These are phyloP conservation scores for Fomitopsis pulvina DNA, from an alignment of 768 basidiomycete genomes.

Conservation along the genomic window DNA sequence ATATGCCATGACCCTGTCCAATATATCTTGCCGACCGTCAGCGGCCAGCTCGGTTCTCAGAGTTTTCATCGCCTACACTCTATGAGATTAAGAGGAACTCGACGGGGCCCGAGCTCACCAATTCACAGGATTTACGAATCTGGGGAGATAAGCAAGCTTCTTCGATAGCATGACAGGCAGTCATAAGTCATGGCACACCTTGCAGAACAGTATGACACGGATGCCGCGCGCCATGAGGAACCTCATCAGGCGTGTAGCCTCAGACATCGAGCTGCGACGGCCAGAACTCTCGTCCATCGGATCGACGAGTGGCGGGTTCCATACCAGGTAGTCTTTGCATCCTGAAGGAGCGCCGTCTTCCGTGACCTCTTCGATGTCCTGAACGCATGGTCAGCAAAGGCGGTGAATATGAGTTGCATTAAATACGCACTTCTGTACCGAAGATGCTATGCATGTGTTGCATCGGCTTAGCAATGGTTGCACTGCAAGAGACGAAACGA, in stretches of 20 bases:
- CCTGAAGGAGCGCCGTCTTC: conserved; percentile 83
- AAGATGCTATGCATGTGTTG: conserved; percentile 75
- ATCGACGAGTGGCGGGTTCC: conserved; percentile 63
- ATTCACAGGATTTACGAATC: conserved; percentile 78
- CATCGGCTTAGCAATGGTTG: conserved; percentile 73
- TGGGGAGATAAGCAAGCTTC: conserved; percentile 22
- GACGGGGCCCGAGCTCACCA: too few relatives aligned
- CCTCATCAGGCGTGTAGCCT: conserved; percentile 68
- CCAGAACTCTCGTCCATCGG: conserved; percentile 46
- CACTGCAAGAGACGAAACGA: conserved; percentile 80
- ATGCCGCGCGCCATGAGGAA: conserved; percentile 79
- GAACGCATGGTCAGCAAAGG: too few relatives aligned
- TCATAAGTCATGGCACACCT: conserved; percentile 33
- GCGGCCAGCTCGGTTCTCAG: conserved; percentile 63
- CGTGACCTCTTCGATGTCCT: conserved; percentile 61
- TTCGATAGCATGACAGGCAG: not conserved
- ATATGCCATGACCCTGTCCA: conserved; percentile 73
- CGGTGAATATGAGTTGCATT: not conserved
- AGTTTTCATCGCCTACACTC: conserved; percentile 66
- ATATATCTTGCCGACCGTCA: conserved; percentile 70
- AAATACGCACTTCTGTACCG: conserved; percentile 41
- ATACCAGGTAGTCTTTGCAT: conserved; percentile 71
- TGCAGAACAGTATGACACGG: conserved; percentile 84
- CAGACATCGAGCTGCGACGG: conserved; percentile 49
- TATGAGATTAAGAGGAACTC: not conserved